These are phyloP conservation scores for Saccharomycodes ludwigii DNA, from an alignment of 805 yeast genomes.

Conservation along the genomic window DNA sequence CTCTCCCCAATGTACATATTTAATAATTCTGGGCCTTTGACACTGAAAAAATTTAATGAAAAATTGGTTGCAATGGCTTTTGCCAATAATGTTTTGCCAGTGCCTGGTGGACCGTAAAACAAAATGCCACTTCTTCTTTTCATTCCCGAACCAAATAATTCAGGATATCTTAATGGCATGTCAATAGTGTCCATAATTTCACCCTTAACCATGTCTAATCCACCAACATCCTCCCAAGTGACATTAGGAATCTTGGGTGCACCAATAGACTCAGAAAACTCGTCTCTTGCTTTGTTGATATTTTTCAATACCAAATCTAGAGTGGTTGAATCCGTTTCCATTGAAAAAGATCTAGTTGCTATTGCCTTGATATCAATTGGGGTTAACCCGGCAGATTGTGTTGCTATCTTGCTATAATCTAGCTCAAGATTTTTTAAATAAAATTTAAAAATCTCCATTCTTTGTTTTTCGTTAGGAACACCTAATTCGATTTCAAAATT, in stretches of 20 bases:
- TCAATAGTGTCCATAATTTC: conserved; percentile 94
- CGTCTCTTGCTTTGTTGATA: conserved; percentile 70
- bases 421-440: conserved; percentile 23
- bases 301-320: conserved; percentile 50
- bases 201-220: conserved; percentile 77
- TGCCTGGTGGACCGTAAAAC: conserved; percentile 98
- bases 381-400: conserved; percentile 87
- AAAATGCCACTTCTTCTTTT: conserved; percentile 90
- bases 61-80: conserved; percentile 96
- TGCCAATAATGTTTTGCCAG: conserved; percentile 91
- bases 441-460: conserved; percentile 48
- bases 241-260: conserved; percentile 95
- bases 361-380: conserved; percentile 72
- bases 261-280: conserved; percentile 88
- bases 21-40: conserved; percentile 91
- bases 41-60: conserved; percentile 87
- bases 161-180: conserved; percentile 89
- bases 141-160: conserved; percentile 74
- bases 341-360: conserved; percentile 46
- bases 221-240: conserved; percentile 96
- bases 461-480: conserved; percentile 71
- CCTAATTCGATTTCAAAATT: conserved; percentile 66
- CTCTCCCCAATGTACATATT: conserved; percentile 99
- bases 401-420: conserved; percentile 39
- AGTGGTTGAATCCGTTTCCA: conserved; percentile 36